Evolutionary conservation across 768 basidiomycete genomes (phyloP), one percentile per base, ranked within the genome.

Genomic region (Russula dissimulans): DNA sequence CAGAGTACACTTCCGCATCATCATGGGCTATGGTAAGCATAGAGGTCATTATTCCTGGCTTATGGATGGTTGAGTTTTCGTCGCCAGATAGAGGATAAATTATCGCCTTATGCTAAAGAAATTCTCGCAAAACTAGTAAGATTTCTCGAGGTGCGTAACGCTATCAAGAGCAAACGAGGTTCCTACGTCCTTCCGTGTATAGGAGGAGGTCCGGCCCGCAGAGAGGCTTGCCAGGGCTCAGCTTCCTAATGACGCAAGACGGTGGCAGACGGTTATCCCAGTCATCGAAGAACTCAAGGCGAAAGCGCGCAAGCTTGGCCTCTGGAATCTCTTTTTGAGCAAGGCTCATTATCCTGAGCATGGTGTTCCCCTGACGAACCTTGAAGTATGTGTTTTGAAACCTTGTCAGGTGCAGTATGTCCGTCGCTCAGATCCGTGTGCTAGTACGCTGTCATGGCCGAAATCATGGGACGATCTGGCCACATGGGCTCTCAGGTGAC

Each of bases 261-360:
- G 91, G 54, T 98, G 95, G 95, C 80, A 87, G 74, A 87, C 86
- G 9, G 77, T 91, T 66, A 83, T 93, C 32, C 86, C 88, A 1
- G 73, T 97, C 64, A 76, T 95, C 57, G 86, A 82, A 65, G 87
- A 89, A 57, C 80, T 99, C 65, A 97, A 98, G 76, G 78, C 69
- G 62, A 91, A 89, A 71, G 97, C 95, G 0, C 90, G 86, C 75
- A 81, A 82, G 69, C 81, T 85, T 31, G 97, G 97, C 3, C 79
- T 99, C 42, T 99, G 97, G 97, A 98, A 98, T 70, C 79, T 99
- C 41, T 98, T 97, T 78, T 78, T 98, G 63, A 93, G 90, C 81
- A 92, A 93, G 74, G 79, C 83, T 32, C 95, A 97, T 70, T 97
- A 95, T 71, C 94, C 93, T 8, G 78, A 89, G 65, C 80, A 84